Base-by-base conservation (phyloP, 2,329 filamentous ascomycete species). In the Claviceps sp. region DNA sequence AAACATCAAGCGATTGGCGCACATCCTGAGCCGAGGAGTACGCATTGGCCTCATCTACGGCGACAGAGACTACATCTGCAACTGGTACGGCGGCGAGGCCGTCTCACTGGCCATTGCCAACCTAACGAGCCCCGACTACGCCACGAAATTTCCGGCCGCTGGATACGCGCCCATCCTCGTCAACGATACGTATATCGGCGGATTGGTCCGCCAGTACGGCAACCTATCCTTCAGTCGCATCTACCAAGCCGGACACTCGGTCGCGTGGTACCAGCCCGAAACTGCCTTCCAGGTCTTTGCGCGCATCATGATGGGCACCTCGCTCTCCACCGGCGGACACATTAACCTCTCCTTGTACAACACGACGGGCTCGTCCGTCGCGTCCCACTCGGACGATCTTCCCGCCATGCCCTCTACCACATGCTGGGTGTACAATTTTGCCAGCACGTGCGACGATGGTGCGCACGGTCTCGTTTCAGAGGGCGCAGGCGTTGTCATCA, bases 51-150 rank as follows among this genome's bases (percentile, higher is more conserved):
- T 93, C 54, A 76, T 89, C 52, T 87, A 91, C 62, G 78, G 79
- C 26, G 79, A 82, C 60, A 67, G 77, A 54, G 79, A 83, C 63
- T 82, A 78, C 60, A 75, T 79, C 54, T 83, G 79, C 64, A 82
- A 82, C 63, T 83, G 84, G 67, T 71, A 84, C 57, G 87, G 88
- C n/a, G 87, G 86, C 38, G 77, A 93, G 65, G 81, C 83, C 1
- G 73, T 87, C 43, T 86, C 83, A 2, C 71, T 88, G 3, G 74
- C 75, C 5, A 69, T 89, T 0, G 73, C 80, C 42, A 70, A 73
- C 11, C 67, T 73, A 47, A 67, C 74, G 26, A 68, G 69, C 5
- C 58, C 64, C 16, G 59, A 66, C 18, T 81, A 84, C 56, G 66
- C 72, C 0, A 65, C 67, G 1, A 66, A 69, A 30, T 93, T 91